Base-by-base conservation (phyloP, 2,329 filamentous ascomycete genomes). In the Leptographium lundbergii region DNA sequence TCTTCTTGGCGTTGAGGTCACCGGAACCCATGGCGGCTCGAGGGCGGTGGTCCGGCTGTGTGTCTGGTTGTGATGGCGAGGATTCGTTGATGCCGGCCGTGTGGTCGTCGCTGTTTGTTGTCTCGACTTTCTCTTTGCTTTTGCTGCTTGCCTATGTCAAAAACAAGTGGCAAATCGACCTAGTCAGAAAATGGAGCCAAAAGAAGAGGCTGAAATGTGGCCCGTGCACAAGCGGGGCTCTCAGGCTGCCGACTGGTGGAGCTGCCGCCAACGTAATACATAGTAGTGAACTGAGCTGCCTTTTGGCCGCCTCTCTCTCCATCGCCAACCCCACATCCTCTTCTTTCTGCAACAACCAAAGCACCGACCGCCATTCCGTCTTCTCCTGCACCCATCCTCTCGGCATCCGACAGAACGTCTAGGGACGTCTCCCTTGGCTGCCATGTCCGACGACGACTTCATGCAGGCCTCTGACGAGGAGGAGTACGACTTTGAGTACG, bases 401-500 rank as follows among this genome's bases (percentile, higher is more conserved):
- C 19, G 19, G 7, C 17, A 45, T n/a, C 6, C 42, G 42, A 19
- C 14, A 42, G 13, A 42, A 9, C 39, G 14, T 42, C 42, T n/a
- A 14, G 39, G 39, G 17, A 17, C 39, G 14, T 19, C 17, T 4
- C 6, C 24, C 25, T 25, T 4, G 13, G 24, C 14, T 17, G 25
- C 24, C 64, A 91, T 91, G 88, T 91, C 87, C 47, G 89, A 92
- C 74, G 88, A 91, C 75, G 88, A 95, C 75, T 95, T 95, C 72
- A 95, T 95, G 89, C 88, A 94, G 74, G 89, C 91, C 71, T 94
- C 89, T 5, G 89, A 89, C 62, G 86, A 90, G 70, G 88, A 92
- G 75, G 86, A 91, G 83, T 96, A 96, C 70, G 94, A 97, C 74
- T 97, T 97, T 71, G 92, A 97, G 69, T 97, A 96, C 73, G 92